A percentile compares a stretch with the other conserved stretches of the same genome.
Evolutionary conservation across 768 basidiomycete species (phyloP).

Genomic region (Galerina marginata): DNA sequence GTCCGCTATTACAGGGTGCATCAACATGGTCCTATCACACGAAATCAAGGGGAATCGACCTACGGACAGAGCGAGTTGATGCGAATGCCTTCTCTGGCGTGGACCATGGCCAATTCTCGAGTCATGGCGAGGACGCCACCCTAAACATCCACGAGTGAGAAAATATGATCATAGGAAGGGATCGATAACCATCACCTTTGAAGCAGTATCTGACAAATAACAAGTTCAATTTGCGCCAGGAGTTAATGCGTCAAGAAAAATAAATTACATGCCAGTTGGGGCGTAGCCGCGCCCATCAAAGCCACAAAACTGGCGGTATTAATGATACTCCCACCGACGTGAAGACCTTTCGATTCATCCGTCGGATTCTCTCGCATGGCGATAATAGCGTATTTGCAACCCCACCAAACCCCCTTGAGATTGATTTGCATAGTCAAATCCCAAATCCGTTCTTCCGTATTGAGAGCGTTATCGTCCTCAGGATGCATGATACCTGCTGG

Average conservation of each 20-base stretch:
- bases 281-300: conserved; percentile 93
- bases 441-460: conserved; percentile 97
- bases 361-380: conserved; percentile 95
- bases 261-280: conserved; percentile 86
- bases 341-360: conserved; percentile 81
- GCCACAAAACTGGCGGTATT: conserved; percentile 99
- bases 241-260: conserved; percentile 3
- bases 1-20: conserved; percentile 62
- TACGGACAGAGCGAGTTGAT: conserved; percentile 96
- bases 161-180: not conserved
- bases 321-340: conserved; percentile 89
- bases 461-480: conserved; percentile 91
- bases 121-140: conserved; percentile 99
- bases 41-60: conserved; percentile 33
- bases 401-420: conserved; percentile 99
- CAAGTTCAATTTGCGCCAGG: conserved; percentile 4
- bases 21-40: conserved; percentile 15
- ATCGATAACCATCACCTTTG: conserved; percentile 61
- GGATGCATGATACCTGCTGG: conserved; percentile 95
- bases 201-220: conserved; percentile 78
- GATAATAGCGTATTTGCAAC: conserved; percentile 95
- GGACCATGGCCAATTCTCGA: conserved; percentile 96
- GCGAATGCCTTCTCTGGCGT: conserved; percentile 96
- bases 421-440: conserved; percentile 93
- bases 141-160: conserved; percentile 38